A percentile compares a stretch with the other conserved stretches of the same genome.
phyloP scores from a whole-genome alignment of 148 eudicot genomes.

The Rhododendron henanense region DNA sequence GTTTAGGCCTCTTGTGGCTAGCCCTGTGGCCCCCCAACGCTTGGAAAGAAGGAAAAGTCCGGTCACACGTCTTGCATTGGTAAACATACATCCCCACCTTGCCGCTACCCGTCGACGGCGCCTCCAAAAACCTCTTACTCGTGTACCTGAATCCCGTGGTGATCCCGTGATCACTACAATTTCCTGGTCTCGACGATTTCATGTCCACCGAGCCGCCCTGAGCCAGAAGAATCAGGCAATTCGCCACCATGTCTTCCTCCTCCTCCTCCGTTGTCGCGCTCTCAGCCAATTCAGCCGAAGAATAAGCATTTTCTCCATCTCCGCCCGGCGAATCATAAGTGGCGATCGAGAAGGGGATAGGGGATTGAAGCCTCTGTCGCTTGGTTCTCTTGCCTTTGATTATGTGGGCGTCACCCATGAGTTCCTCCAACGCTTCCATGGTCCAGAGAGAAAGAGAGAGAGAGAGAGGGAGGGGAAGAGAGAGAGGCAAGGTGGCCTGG shows the following conservation, averaged over 20 bases:
- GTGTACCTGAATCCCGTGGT: neutral
- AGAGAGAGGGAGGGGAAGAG: neutral
- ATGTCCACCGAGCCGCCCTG: conserved; percentile 23
- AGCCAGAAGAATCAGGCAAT: conserved; percentile 49
- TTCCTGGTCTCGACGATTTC: neutral
- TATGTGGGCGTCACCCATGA: conserved; percentile 8
- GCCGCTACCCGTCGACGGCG: conserved; percentile 10
- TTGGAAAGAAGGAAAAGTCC: conserved; percentile 57
- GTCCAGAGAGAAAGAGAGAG: neutral
- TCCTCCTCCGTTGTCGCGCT: conserved; percentile 33
- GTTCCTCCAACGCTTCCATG: conserved; percentile 18
- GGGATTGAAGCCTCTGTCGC: conserved; percentile 47
- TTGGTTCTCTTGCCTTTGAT: conserved; percentile 58
- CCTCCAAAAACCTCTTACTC: conserved; percentile 3
- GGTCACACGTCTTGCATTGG: conserved; percentile 60
- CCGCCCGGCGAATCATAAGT: conserved; percentile 4
- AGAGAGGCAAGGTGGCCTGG: neutral
- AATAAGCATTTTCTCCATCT: neutral
- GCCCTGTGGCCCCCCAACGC: conserved; percentile 69
- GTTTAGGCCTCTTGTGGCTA: conserved; percentile 56
- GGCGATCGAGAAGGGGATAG: conserved; percentile 34
- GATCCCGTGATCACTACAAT: neutral
- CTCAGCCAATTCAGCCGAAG: conserved; percentile 5
- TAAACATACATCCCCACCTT: conserved; percentile 42
- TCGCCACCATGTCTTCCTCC: conserved; percentile 53